phyloP scores from a whole-genome alignment of 176 grass and related monocot species.

The Bolboschoenus planiculmis region DNA sequence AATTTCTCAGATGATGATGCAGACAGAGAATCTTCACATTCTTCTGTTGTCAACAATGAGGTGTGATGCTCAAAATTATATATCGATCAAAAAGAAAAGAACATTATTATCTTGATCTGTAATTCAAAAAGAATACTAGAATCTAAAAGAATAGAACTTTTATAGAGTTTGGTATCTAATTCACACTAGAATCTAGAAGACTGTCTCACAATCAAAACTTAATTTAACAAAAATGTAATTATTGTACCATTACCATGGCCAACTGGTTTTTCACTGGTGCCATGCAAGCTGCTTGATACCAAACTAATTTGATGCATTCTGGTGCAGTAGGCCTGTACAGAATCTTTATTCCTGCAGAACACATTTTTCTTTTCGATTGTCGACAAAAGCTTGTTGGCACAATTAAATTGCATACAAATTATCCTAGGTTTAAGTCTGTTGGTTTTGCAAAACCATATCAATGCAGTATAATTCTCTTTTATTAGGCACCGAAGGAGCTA shows the following conservation, averaged over 20 bases:
- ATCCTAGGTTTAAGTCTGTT: neutral
- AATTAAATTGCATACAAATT: neutral
- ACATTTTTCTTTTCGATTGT: neutral
- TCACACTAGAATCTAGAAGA: neutral
- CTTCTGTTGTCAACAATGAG: constrained; percentile 29
- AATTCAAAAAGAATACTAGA: too few relatives aligned
- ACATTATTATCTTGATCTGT: neutral
- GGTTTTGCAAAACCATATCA: neutral
- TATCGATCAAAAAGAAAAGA: neutral
- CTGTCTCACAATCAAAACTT: neutral
- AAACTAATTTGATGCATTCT: neutral
- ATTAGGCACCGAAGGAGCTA: constrained; percentile 16
- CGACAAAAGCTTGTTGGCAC: neutral
- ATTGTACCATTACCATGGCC: neutral
- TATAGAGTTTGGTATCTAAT: neutral
- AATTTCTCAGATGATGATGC: constrained; percentile 86
- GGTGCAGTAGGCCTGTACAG: neutral
- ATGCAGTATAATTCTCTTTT: neutral
- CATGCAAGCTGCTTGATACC: neutral
- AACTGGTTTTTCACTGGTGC: neutral
- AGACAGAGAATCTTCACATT: constrained; percentile 34
- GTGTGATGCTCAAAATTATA: neutral
- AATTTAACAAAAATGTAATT: neutral
- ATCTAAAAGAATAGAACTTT: neutral
- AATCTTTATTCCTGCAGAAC: neutral